Evolutionary conservation across 352 stramenopile genomes (phyloP), one percentile per base, ranked within the genome.

Genomic region (Globisporangium middletonii): DNA sequence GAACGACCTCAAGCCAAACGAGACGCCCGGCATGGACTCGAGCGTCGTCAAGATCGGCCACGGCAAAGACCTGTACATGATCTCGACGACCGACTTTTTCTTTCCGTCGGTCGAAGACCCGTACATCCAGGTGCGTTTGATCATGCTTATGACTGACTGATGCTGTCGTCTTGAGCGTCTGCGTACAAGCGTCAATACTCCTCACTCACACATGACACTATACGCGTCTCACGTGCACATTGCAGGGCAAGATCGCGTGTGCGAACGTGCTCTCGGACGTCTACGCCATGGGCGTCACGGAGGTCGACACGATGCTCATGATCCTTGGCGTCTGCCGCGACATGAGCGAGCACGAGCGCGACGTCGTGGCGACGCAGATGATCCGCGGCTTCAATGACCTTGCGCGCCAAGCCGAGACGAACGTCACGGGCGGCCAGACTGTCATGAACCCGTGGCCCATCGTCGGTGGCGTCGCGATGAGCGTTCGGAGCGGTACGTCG

Each of bases 361-460:
- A 94, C 51, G 89, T 98, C 37, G 94, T 96, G 59, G 98, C 94
- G 18, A 89, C 83, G 60, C 82, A 97, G 68, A 92, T 98, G 78
- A 96, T 98, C 38, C 77, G 87, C 19, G 94, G 94, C 38, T 98
- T 98, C 72, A 97, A 97, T 38, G 91, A 97, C 64, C 59, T 89
- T 35, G 80, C 81, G 12, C 69, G 76, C 33, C 79, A 96, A 59
- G 92, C 92, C 13, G 77, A 88, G 51, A 97, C 92, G 11, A 89
- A 91, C 56, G 86, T 98, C 52, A 98, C 91, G 13, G 94, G 94
- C 37, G 94, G 94, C 18, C 94, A 98, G 73, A 98, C 94, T 0
- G 94, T 98, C 50, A 89, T 97, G 71, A 98, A 98, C 75, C 92
- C 92, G 35, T 98, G 94, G 94, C 91, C 92, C 19, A 94, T 98